Base-by-base conservation (phyloP, 768 basidiomycete species). In the Tubosaeta brunneosetosa region DNA sequence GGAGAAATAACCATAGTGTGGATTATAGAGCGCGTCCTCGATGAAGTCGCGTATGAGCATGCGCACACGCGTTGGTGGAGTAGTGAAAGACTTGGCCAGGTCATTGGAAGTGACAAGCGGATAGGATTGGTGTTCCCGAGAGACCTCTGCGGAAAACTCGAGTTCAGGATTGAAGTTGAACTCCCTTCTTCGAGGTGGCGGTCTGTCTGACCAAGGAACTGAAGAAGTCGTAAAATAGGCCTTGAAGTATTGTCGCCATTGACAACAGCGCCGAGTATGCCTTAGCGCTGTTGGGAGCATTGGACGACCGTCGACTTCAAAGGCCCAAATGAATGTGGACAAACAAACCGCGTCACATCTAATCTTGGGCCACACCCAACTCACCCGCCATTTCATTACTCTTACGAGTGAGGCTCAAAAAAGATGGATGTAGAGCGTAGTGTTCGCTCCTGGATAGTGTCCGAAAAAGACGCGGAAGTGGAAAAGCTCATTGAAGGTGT, bases 1-100 rank as follows among this genome's bases (percentile, higher is more conserved):
- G 29, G 92, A 84, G 68, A 99, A 98, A 72, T 99, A 99, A 34
- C 97, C 97, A 66, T 99, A 98, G 69, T 94, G 74, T 4, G 93
- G 94, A 68, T 99, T 98, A 74, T 99, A 99, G 34, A 99, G 72
- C 8, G 90, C 86, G 66, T 99, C 97, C 64, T 98, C 93, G 55
- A 99, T 93, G 66, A 88, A 99, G 73, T 99, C 95, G 58, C 97
- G 84, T 43, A 86, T 85, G 33, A 98, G 84, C 91, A 97, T 94
- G 70, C 89, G 91, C 51, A 94, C 94, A 49, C 82, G 76, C 42
- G 73, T 80, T 3, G 94, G 94, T 7, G 91, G 92, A 33, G 70
- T 66, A 8, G 67, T 71, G 48, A 71, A 69, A 31, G 65, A 61
- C 51, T 65, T 68, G 58, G 84, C 83, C 54, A 94, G 69, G 51